Percentiles rank a stretch among this genome's conserved stretches.
These are phyloP conservation scores for Blepharisma stoltei DNA, from an alignment of 73 alveolate genomes.

Conservation along the genomic window DNA sequence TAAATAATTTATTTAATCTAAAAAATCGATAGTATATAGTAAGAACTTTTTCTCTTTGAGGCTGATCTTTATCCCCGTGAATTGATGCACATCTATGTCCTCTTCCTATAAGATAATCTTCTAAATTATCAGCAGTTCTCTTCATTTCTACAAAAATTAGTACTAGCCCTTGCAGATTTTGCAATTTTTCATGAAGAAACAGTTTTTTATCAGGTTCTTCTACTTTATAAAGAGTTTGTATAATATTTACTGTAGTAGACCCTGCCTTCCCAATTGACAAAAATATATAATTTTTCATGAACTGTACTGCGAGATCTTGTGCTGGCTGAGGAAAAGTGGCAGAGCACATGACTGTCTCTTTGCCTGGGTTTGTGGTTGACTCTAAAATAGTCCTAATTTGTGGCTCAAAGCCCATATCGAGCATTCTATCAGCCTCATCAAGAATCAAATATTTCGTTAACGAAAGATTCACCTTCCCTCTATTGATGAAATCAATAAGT, in stretches of 20 bases:
- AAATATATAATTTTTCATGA: constrained; percentile 66
- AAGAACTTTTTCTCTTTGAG: constrained; percentile 58
- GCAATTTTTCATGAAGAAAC: neutral
- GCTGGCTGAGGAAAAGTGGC: constrained; percentile 83
- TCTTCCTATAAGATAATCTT: constrained; percentile 41
- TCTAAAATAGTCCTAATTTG: constrained; percentile 69
- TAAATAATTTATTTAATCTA: too few species aligned
- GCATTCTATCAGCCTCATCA: constrained; percentile 95
- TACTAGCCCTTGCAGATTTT: constrained; percentile 9
- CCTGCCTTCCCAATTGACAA: constrained; percentile 65
- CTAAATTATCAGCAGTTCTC: constrained; percentile 70
- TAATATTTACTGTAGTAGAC: constrained; percentile 53
- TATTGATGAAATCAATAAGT: constrained; percentile 77
- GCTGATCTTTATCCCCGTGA: constrained; percentile 83
- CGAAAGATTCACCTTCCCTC: constrained; percentile 48
- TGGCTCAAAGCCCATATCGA: constrained; percentile 89
- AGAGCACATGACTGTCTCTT: constrained; percentile 83
- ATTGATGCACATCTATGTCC: constrained; percentile 52
- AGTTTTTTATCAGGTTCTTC: constrained; percentile 35
- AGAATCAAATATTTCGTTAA: constrained; percentile 63
- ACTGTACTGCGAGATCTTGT: constrained; percentile 70
- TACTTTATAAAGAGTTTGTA: constrained; percentile 34
- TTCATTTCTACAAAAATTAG: constrained; percentile 72
- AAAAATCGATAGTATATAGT: too few species aligned
- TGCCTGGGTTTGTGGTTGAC: constrained; percentile 37